Evolutionary conservation across 805 yeast genomes (phyloP), one percentile per base, ranked within the genome.

Genomic region (Nakazawaea ernobii): DNA sequence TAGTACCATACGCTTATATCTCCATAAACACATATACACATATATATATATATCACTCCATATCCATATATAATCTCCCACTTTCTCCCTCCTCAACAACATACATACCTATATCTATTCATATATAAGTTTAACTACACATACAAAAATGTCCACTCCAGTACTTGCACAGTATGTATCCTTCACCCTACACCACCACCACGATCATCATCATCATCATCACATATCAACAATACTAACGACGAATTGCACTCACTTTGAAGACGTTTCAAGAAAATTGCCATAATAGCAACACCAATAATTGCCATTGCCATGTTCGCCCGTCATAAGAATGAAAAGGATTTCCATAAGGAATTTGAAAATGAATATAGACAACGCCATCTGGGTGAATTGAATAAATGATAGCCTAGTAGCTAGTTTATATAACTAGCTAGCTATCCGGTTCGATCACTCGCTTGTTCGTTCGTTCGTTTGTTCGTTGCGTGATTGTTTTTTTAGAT

Each of bases 311-410:
- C 24, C 24, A 20, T 20, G 5, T 20, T 20, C 24, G 24, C 24
- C 3, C 24, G 24, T 17, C 26, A 33, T 5, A 39, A 24, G 24
- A 47, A 29, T n/a, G 35, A 41, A 8, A 48, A 28, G 29, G 50
- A 48, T 26, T 48, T 48, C 40, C 46, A 43, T 39, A 48, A 29
- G n/a, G 47, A 43, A 14, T 48, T 48, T 24, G 50, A 48, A 28
- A 32, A 7, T 6, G 47, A 48, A 35, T 48, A 48, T 17, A 8
- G 33, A 26, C 14, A 29, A 35, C 13, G 9, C 4, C 9, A 33
- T n/a, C 11, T 13, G 36, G 14, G 14, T 33, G 11, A 33, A 5
- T 20, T 20, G 5, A 20, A 20, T 20, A 20, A 20, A 20, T 20
- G 24, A 20, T 5, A 20, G n/a, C n/a, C n/a, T n/a, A n/a, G n/a